Evolutionary conservation across 495 filamentous ascomycete species (phyloP).

Genomic region (Penicillium macrosclerotiorum): DNA sequence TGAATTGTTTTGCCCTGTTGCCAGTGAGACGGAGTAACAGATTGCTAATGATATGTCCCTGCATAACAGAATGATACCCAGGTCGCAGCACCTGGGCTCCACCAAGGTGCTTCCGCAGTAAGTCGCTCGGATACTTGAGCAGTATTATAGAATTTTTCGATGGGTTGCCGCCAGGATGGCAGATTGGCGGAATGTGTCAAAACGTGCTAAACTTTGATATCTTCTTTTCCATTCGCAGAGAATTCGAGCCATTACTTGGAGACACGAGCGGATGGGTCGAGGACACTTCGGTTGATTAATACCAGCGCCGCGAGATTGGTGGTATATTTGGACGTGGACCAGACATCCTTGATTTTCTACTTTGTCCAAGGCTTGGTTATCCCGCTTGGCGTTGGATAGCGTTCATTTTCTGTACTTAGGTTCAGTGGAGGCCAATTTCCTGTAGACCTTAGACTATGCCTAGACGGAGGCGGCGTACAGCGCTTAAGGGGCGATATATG

Average conservation of each 20-base stretch:
- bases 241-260: constrained; percentile 35
- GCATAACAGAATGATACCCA: constrained; percentile 28
- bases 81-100: constrained; percentile 24
- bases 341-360: constrained; percentile 25
- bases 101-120: constrained; percentile 30
- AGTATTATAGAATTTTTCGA: constrained; percentile 26
- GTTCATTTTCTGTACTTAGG: no score
- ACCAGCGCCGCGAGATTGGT: constrained; percentile 25
- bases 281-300: constrained; percentile 23
- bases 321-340: constrained; percentile 27
- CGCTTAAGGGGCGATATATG: no score
- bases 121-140: constrained; percentile 15
- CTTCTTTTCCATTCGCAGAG: constrained; percentile 22
- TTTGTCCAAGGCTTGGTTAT: constrained; percentile 25
- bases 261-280: constrained; percentile 23
- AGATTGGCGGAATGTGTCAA: constrained; percentile 23
- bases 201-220: constrained; percentile 24
- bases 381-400: no score
- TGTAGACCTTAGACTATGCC: no score
- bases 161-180: constrained; percentile 20
- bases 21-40: constrained; percentile 22
- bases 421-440: no score
- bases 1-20: constrained; percentile 23
- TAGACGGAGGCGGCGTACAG: no score
- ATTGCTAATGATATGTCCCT: constrained; percentile 27